Percentiles rank a stretch among this genome's conserved stretches.
Evolutionary conservation across 768 basidiomycete genomes (phyloP).

Genomic region (Lentinula edodes): DNA sequence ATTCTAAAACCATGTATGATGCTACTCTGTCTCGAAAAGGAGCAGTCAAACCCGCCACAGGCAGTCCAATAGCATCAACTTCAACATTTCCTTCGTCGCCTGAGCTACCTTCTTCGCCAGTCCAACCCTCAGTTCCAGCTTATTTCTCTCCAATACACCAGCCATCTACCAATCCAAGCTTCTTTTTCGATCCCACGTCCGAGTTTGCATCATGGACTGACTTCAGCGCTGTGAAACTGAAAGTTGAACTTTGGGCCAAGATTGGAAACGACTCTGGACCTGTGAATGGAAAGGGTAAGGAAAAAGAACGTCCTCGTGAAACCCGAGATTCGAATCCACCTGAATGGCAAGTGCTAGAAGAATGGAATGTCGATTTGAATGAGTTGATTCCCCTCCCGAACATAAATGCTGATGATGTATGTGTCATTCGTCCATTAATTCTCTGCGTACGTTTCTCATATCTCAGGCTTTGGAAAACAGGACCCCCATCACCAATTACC

Average conservation of each 20-base stretch:
- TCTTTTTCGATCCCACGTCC: constrained; percentile 49
- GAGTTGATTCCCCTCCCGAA: constrained; percentile 52
- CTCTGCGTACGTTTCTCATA: neutral
- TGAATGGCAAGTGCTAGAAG: constrained; percentile 61
- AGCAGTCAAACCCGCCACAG: constrained; percentile 15
- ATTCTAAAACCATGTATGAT: neutral
- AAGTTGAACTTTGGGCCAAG: constrained; percentile 57
- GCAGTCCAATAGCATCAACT: constrained; percentile 14
- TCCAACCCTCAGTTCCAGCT: constrained; percentile 32
- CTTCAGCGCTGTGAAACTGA: constrained; percentile 45
- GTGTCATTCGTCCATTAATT: neutral
- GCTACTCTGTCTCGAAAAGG: neutral
- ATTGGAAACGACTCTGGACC: constrained; percentile 20
- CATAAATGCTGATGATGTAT: constrained; percentile 42
- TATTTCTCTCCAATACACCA: constrained; percentile 77
- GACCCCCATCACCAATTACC: constrained; percentile 35
- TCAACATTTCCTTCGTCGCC: constrained; percentile 21
- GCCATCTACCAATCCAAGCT: constrained; percentile 82
- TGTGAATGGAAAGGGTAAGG: constrained; percentile 32
- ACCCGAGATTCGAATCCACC: neutral
- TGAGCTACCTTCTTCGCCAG: constrained; percentile 5
- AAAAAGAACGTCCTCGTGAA: constrained; percentile 25
- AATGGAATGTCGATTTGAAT: constrained; percentile 60
- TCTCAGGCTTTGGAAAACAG: neutral
- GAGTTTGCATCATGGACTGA: constrained; percentile 55